These are phyloP conservation scores for Sporothrix dimorphospora DNA, from an alignment of 2,329 filamentous ascomycete genomes.

Conservation along the genomic window DNA sequence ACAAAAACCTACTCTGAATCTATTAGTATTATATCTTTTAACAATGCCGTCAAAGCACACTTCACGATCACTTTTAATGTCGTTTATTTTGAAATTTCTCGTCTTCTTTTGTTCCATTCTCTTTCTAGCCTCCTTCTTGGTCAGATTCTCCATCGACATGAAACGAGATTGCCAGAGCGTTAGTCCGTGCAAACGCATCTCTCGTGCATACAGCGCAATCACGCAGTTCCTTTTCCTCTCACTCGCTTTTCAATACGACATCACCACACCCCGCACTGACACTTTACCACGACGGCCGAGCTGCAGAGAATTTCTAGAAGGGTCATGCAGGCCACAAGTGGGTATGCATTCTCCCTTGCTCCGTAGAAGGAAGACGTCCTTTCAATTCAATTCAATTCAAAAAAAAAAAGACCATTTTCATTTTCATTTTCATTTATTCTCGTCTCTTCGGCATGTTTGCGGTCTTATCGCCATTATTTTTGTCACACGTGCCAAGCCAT, in stretches of 20 bases:
- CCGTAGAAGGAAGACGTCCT: not conserved
- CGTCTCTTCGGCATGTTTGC: not conserved
- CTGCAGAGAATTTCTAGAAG: constrained; percentile 21
- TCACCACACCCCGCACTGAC: not conserved
- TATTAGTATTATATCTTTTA: too few relatives aligned
- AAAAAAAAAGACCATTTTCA: too few relatives aligned
- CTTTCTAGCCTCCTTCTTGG: not conserved
- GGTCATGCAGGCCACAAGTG: constrained; percentile 4
- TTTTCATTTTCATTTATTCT: too few relatives aligned
- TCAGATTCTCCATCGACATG: not conserved
- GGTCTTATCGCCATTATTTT: not conserved
- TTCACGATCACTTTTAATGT: not conserved
- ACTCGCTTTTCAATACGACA: not conserved
- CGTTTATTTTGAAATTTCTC: not conserved
- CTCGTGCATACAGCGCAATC: not conserved
- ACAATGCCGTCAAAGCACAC: not conserved
- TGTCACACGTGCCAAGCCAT: not conserved
- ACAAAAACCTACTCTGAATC: too few relatives aligned
- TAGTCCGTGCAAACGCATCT: not conserved
- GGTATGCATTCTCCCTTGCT: not conserved
- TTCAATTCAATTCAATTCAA: not conserved
- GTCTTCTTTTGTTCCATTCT: not conserved
- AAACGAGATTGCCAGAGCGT: constrained; percentile 14
- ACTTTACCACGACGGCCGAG: not conserved
- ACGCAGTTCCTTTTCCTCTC: not conserved